A percentile compares a stretch with the other conserved stretches of the same genome.
phyloP scores from a whole-genome alignment of 2,329 filamentous ascomycete genomes.

The Aspergillus felis region DNA sequence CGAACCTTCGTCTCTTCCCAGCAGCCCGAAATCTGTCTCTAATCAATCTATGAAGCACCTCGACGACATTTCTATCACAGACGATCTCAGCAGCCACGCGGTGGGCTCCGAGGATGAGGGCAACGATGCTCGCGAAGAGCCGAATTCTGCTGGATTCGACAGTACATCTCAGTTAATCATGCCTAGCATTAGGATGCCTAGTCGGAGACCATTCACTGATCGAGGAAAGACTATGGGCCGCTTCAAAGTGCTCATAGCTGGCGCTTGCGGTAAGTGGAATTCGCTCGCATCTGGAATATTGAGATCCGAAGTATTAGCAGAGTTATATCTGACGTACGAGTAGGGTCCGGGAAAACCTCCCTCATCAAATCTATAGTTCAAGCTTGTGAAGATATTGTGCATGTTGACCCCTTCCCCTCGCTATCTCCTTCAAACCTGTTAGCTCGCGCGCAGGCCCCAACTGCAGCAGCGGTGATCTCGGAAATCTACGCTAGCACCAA shows the following conservation, averaged over 20 bases:
- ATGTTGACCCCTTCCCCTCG: conserved; percentile 65
- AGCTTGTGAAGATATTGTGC: conserved; percentile 84
- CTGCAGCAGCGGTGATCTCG: conserved; percentile 41
- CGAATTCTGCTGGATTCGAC: conserved; percentile 26
- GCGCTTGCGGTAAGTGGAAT: conserved; percentile 61
- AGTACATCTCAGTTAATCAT: conserved; percentile 79
- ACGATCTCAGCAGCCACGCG: conserved; percentile 55
- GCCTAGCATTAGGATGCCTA: conserved; percentile 91
- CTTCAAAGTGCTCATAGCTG: conserved; percentile 83
- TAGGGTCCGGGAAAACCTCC: conserved; percentile 83
- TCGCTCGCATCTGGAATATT: not conserved
- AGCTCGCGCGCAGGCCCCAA: conserved; percentile 16
- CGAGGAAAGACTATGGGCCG: conserved; percentile 77
- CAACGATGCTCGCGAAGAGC: conserved; percentile 31
- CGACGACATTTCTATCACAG: conserved; percentile 54
- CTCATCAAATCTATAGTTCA: conserved; percentile 86
- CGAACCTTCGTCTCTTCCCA: conserved; percentile 49
- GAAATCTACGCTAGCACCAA: conserved; percentile 78
- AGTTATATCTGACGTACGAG: not conserved
- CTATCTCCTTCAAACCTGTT: conserved; percentile 14
- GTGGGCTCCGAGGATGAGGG: conserved; percentile 56
- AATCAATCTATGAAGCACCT: conserved; percentile 56
- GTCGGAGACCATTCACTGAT: conserved; percentile 83
- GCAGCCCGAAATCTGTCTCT: conserved; percentile 58
- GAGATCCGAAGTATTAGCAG: not conserved